These are phyloP conservation scores for Euptelea pleiosperma DNA, from an alignment of 164 flowering plant genomes.

Conservation along the genomic window DNA sequence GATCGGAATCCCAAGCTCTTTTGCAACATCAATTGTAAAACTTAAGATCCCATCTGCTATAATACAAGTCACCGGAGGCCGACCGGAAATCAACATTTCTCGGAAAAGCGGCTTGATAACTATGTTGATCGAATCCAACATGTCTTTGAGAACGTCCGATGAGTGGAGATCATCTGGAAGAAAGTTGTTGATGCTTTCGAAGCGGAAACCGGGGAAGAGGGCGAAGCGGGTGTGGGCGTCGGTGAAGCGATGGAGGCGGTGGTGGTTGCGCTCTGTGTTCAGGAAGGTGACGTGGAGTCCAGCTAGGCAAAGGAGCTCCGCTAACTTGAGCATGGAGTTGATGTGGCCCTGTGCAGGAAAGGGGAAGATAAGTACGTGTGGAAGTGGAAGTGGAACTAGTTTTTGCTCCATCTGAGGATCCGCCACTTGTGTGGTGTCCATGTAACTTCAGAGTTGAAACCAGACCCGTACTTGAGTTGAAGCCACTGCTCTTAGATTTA, in stretches of 20 bases:
- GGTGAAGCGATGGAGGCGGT: conserved; percentile 16
- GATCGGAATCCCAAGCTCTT: conserved; percentile 33
- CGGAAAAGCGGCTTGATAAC: conserved; percentile 19
- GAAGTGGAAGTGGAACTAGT: conserved; percentile 28
- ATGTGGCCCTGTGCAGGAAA: conserved; percentile 36
- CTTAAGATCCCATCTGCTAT: conserved; percentile 40
- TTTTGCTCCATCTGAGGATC: conserved; percentile 12
- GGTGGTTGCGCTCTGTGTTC: conserved; percentile 27
- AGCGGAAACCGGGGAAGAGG: conserved; percentile 22
- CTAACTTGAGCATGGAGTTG: conserved; percentile 35
- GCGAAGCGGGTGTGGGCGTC: conserved; percentile 20
- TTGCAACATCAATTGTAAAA: conserved; percentile 32
- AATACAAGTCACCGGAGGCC: conserved; percentile 28
- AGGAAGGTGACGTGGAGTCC: conserved; percentile 29
- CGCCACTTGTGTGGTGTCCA: no score
- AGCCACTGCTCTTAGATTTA: no score
- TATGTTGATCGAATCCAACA: conserved; percentile 12
- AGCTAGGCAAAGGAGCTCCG: conserved; percentile 27
- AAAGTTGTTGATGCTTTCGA: conserved; percentile 32
- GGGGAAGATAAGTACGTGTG: conserved; percentile 36
- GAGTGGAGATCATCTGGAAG: conserved; percentile 31
- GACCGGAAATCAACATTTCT: conserved; percentile 20
- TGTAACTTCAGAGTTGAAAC: no score
- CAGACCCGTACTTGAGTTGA: no score
- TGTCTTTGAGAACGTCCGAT: conserved; percentile 16